Base-by-base conservation (phyloP, 2,329 filamentous ascomycete genomes). In the Trichoderma brevicompactum region DNA sequence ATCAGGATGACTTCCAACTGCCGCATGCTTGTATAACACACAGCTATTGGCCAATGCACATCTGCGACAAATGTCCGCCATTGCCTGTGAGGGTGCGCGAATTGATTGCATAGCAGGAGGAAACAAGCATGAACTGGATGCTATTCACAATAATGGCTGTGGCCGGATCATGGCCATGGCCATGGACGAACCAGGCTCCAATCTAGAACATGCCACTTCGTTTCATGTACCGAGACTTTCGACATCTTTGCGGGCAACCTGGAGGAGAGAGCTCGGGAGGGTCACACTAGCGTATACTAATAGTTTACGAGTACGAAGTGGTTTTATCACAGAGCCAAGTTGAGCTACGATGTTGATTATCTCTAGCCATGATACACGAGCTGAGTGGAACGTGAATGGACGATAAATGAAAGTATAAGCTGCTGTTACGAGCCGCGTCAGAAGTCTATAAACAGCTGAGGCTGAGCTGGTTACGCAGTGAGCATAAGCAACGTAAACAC, bases 221-320 rank as follows among this genome's bases (percentile, higher is more conserved):
- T 10, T 3, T 5, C 5, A 44, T 38, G 48, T 53, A 46, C 48
- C 3, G 28, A 53, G 28, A 62, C 49, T 46, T 53, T 4, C 12
- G 9, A 12, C 32, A 44, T 50, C 40, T 23, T 28, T 7, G 6
- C 17, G 12, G n/a, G 32, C 9, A 19, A 17, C 49, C 49, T 52
- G n/a, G 10, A 52, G 48, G 46, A 50, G 23, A 23, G 23, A 28
- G 23, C 23, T 28, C 23, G 23, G 23, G 23, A 28, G 23, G 19
- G 7, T 19, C 7, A n/a, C 48, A 13, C 38, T 61, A 61, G 44
- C n/a, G 34, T 19, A 15, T 17, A 10, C 34, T 6, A 17, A 49
- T 10, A 13, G 46, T 38, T 60, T 60, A 49, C 56, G 56, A 60
- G 56, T 49, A 60, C 56, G 56, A 61, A 34, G 23, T n/a, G 46